Percentiles rank a stretch among this genome's conserved stretches.
Evolutionary conservation across 1,284 basidiomycete genomes (phyloP).

Genomic region (Melampsora allii-populina): DNA sequence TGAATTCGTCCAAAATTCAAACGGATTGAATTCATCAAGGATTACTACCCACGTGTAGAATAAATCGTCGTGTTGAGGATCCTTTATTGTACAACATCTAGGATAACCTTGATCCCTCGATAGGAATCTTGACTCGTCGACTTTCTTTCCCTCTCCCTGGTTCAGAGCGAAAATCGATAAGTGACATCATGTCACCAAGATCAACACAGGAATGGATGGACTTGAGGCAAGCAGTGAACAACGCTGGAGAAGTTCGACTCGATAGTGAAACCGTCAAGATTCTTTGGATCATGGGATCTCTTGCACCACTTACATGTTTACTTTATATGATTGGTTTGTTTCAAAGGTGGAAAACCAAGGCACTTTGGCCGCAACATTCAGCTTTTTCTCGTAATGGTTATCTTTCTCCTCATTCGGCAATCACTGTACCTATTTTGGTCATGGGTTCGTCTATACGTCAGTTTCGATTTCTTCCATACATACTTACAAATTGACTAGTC

Average conservation of each 20-base stretch:
- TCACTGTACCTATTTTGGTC: neutral
- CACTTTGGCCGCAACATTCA: neutral
- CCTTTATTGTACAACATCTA: no score
- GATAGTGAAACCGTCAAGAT: neutral
- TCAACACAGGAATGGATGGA: neutral
- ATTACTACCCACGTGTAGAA: no score
- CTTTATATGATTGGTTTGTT: neutral
- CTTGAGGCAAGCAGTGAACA: neutral
- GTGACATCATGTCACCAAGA: neutral
- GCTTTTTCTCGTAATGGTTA: neutral
- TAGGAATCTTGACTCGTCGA: no score
- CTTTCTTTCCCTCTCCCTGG: no score
- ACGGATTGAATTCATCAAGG: no score
- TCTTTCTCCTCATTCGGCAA: slow-evolving; percentile 3
- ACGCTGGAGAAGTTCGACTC: neutral
- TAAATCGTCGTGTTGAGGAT: no score
- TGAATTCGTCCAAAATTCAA: no score
- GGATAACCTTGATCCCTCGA: no score
- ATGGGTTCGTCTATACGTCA: neutral
- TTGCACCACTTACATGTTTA: neutral
- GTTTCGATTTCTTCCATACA: neutral
- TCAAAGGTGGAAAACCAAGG: neutral
- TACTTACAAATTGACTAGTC: no score
- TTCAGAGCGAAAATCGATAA: no score
- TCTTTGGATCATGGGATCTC: neutral